Evolutionary conservation across 2,329 filamentous ascomycete genomes (phyloP), one percentile per base, ranked within the genome.

Genomic region (Fusarium temperatum): DNA sequence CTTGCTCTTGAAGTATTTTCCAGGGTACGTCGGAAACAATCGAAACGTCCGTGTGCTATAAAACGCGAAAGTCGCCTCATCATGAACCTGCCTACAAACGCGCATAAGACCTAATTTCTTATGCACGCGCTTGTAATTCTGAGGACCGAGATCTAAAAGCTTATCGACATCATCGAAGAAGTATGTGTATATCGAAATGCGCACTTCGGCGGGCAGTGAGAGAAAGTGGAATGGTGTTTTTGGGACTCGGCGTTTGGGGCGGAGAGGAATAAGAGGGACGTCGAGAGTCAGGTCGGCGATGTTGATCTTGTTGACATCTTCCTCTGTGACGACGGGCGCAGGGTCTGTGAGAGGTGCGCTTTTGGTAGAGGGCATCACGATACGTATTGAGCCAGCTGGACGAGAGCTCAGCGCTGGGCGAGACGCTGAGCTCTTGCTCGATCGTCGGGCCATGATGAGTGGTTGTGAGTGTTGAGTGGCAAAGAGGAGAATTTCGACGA

Each of bases 1-100:
- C 83, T 93, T 93, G 36, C 90, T 91, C 82, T 94, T 92, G 84
- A 93, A 93, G 82, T 92, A 91, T 44, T 88, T 86, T 50, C 90
- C 90, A 10, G 88, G 88, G 28, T 88, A 85, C 8, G 87, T 90
- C 18, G 92, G 91, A 76, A 94, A 94, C 41, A 95, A 80, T 62
- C 91, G 90, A 60, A 93, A 88, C 0, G 87, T 85, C 60, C 89
- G 87, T 14, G 85, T 86, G 78, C 88, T 88, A 82, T 93, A 94
- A 80, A 94, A 92, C 70, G 87, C 85, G 74, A 91, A 87, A 2
- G 89, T 88, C 2, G 91, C 90, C 80, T 94, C 92, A 22, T 81
- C 79, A 77, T 92, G 89, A 45, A 93, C 83, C 58, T 86, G 87
- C 59, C 85, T 87, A 78, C 88, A 92, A 36, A 89, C 89, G 54